Evolutionary conservation across 352 stramenopile species (phyloP), one percentile per base, ranked within the genome.

Genomic region (Phytopythium boreale): DNA sequence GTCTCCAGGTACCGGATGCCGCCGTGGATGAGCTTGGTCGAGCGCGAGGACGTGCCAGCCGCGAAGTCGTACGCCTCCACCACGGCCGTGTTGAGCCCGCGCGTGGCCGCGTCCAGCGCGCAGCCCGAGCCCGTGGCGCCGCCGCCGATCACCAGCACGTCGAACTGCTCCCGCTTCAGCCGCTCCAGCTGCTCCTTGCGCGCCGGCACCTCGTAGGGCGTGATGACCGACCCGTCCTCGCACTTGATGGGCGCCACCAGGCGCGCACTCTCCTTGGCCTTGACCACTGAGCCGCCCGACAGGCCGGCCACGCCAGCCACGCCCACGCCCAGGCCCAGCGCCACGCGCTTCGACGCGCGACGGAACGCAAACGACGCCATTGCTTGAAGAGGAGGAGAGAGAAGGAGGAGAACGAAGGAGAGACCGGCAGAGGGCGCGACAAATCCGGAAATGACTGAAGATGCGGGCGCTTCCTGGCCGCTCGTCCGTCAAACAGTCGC

Each of bases 21-120:
- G 52, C 95, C 95, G 77, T 98, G 95, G 67, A 98, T 98, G 47
- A 98, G 89, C 80, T 98, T 98, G 51, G 95, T 98, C 29, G 90
- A 98, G 64, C 95, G 81, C 15, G 90, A 89, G 0, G 91, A 98
- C 27, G 95, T 98, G 62, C 95, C 95, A 0, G 92, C 85, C 22
- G 84, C 90, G 72, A 98, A 98, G 76, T 98, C 95, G 59, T 87
- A 82, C 29, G 86, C 85, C 59, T 98, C 95, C 15, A 98, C 87
- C 14, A 98, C 80, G 8, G 93, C 95, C 43, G 93, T 96, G 69
- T 96, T 97, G 44, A 98, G 87, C 14, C 95, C 95, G 58, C 94
- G 88, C 50, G 92, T 98, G 47, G 91, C 78, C 3, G 93, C 93
- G 59, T 98, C 94, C 43, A 96, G 79, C 51, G 89, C 89, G 58